Conservation (phyloP, 768 basidiomycete genomes). For the Pisolithus albus region DNA sequence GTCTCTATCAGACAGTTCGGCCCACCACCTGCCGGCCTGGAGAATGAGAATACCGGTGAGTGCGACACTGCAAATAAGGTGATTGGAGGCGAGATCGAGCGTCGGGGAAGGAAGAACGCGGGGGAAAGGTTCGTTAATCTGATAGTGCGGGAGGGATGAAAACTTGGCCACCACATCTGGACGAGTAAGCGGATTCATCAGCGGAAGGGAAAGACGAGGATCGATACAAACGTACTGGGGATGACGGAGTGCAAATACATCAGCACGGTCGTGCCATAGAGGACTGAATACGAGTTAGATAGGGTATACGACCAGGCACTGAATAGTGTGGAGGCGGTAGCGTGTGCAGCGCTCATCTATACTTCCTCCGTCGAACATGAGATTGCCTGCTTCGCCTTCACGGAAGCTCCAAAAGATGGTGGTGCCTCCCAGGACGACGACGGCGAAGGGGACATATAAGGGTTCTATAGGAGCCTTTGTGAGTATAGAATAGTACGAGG, state of each 20-base stretch:
- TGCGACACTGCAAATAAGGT: constrained; percentile 82
- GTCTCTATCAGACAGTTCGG: constrained; percentile 62
- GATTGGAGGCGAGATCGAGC: constrained; percentile 73
- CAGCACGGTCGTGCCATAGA: constrained; percentile 63
- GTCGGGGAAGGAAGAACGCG: constrained; percentile 52
- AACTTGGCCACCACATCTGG: constrained; percentile 57
- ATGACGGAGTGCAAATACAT: constrained; percentile 75
- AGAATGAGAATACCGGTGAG: constrained; percentile 81
- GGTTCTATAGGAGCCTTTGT: constrained; percentile 54
- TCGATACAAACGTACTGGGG: constrained; percentile 52
- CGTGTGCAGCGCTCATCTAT: constrained; percentile 52
- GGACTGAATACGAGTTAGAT: constrained; percentile 39
- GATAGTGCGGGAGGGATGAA: constrained; percentile 46
- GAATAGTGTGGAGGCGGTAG: background rate
- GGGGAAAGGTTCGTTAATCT: constrained; percentile 54
- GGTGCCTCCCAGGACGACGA: constrained; percentile 52
- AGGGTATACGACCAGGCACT: background rate
- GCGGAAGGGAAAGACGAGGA: background rate
- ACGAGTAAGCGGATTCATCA: constrained; percentile 7
- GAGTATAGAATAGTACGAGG: constrained; percentile 74
- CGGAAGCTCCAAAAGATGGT: constrained; percentile 74
- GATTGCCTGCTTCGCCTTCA: constrained; percentile 71
- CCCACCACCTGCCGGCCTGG: constrained; percentile 83
- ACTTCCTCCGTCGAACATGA: constrained; percentile 90
- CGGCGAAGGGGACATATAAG: constrained; percentile 47